Evolutionary conservation across 2,329 filamentous ascomycete genomes (phyloP), one percentile per base, ranked within the genome.

Genomic region (Orbilia blumenaviensis): DNA sequence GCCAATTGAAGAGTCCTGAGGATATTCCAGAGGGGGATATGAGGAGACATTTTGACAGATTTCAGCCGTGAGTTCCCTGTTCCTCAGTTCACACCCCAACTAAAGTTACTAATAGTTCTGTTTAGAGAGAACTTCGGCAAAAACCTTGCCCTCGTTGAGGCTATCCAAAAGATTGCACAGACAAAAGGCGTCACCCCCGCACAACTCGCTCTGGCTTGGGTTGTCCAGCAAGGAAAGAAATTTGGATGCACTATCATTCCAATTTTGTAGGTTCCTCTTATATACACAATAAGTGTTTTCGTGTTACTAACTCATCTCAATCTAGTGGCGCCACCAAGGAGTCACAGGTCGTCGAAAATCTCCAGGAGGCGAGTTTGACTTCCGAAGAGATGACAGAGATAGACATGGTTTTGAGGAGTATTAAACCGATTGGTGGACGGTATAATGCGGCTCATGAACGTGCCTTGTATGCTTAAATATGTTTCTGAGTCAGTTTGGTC

Each of bases 161-260:
- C 88, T 68, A 82, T 92, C 10, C 83, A 88, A 80, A 83, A 83
- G 23, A 80, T 92, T 38, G 90, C 90, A 0, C 81, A 84, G 78
- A 84, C 84, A 79, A 92, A 91, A 83, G 85, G 85, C 0, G 87
- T 85, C 80, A 90, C 88, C 0, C 81, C 87, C 2, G 86, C 86
- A 0, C 90, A 93, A 83, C 84, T 92, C 27, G 90, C 90, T 12
- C 84, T 93, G 64, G 86, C 85, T 60, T 93, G 90, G 90, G 82
- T 88, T 1, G 79, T 85, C 48, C 82, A 85, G 0, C 83, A 89
- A 42, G 86, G 84, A 44, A 83, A 82, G 61, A 84, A 83, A 36
- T 84, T 86, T 4, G 88, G 86, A 41, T 85, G 87, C 21, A 81
- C 80, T 14, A 87, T 91, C 76, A 87, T 92, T 60, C 89, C 89